Evolutionary conservation across 768 basidiomycete genomes (phyloP).

Genomic region (Mycena venus): DNA sequence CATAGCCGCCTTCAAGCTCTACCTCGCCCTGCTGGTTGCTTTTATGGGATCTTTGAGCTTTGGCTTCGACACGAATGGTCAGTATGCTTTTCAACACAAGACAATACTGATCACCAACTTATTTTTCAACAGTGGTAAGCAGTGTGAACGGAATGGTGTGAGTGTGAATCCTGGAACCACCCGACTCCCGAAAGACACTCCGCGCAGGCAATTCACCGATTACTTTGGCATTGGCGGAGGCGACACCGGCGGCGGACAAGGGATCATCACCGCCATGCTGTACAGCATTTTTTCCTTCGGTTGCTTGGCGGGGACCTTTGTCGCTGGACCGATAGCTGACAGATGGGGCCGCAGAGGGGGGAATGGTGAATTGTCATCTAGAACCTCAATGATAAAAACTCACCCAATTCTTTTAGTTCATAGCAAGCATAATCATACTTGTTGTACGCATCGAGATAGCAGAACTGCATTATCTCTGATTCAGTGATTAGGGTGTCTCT

Average conservation of each 20-base stretch:
- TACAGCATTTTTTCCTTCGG: slow-evolving; percentile 48
- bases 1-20: slow-evolving; percentile 54
- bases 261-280: slow-evolving; percentile 57
- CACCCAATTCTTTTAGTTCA: slow-evolving; percentile 42
- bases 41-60: slow-evolving; percentile 61
- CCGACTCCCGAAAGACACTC: not conserved
- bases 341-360: slow-evolving; percentile 58
- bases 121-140: slow-evolving; percentile 52
- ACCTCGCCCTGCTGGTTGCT: slow-evolving; percentile 52
- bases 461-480: not conserved
- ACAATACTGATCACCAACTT: not conserved
- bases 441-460: not conserved
- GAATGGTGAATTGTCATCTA: slow-evolving; percentile 51
- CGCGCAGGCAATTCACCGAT: slow-evolving; percentile 54
- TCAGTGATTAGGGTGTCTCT: slow-evolving; percentile 16
- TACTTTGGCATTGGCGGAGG: slow-evolving; percentile 57
- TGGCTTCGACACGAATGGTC: slow-evolving; percentile 60
- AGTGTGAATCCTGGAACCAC: slow-evolving; percentile 22
- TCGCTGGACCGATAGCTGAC: slow-evolving; percentile 59
- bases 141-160: slow-evolving; percentile 63
- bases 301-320: slow-evolving; percentile 51
- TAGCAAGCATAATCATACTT: slow-evolving; percentile 56
- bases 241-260: slow-evolving; percentile 59
- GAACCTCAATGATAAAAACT: not conserved
- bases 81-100: slow-evolving; percentile 19